Conservation (phyloP, 164 flowering plant genomes). For the Stephania cephalantha region DNA sequence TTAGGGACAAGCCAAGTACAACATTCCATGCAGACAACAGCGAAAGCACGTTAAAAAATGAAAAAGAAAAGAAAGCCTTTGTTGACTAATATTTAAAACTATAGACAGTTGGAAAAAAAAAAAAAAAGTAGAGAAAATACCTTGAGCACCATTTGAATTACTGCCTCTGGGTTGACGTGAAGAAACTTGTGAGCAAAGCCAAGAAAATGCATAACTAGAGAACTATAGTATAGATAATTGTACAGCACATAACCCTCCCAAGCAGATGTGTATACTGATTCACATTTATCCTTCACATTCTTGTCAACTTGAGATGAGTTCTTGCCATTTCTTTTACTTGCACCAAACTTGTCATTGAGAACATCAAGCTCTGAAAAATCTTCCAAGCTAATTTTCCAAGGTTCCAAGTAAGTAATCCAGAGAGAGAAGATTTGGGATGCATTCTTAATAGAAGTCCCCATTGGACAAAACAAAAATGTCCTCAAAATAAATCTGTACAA, state of each 20-base stretch:
- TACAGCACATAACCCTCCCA: conserved; percentile 71
- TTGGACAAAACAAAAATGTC: conserved; percentile 66
- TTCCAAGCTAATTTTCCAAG: conserved; percentile 55
- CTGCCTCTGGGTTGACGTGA: conserved; percentile 47
- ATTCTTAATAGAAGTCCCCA: conserved; percentile 63
- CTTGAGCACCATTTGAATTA: conserved; percentile 72
- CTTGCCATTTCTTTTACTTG: conserved; percentile 19
- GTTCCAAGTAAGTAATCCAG: conserved; percentile 70
- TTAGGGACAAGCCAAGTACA: not conserved
- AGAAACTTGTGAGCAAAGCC: conserved; percentile 93
- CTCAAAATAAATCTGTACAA: conserved; percentile 72
- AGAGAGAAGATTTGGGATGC: conserved; percentile 51
- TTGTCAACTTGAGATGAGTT: conserved; percentile 9
- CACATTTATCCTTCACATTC: not conserved
- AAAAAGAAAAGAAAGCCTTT: too few relatives aligned
- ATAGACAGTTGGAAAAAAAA: not conserved
- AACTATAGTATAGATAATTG: conserved; percentile 73
- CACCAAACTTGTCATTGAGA: conserved; percentile 18
- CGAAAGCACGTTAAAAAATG: not conserved
- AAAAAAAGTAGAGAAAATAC: conserved; percentile 27
- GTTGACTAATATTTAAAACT: not conserved
- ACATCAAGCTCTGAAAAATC: conserved; percentile 51
- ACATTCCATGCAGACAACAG: not conserved
- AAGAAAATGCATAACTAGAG: conserved; percentile 79
- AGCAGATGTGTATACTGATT: conserved; percentile 34